A percentile compares a stretch with the other conserved stretches of the same genome.
Conservation (phyloP, 2,329 filamentous ascomycete species). For the Colletotrichum magnum region DNA sequence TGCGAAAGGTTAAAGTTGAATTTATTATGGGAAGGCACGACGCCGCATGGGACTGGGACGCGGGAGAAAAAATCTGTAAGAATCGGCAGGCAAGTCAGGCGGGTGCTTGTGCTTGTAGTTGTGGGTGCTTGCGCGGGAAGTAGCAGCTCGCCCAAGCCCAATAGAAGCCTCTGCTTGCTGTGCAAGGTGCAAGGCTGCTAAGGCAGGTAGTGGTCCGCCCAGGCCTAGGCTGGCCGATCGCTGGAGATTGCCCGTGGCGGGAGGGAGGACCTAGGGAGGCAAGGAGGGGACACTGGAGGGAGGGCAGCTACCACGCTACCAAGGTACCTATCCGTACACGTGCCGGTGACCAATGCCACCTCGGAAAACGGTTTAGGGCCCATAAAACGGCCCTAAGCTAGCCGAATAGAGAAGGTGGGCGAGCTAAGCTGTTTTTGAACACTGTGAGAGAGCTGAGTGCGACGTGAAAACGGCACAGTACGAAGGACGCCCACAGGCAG, state of each 20-base stretch:
- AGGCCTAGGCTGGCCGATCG: slow-evolving; percentile 20
- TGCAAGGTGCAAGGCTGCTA: slow-evolving; percentile 2
- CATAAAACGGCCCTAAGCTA: slow-evolving; percentile 8
- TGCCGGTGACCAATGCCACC: slow-evolving; percentile 16
- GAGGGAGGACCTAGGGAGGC: neutral
- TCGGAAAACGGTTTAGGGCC: slow-evolving; percentile 8
- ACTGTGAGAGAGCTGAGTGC: neutral
- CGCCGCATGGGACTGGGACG: slow-evolving; percentile 13
- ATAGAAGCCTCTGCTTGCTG: too few species aligned
- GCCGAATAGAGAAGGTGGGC: neutral
- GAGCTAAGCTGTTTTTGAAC: neutral
- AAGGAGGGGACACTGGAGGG: too few species aligned
- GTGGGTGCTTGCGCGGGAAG: neutral
- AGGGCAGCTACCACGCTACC: too few species aligned
- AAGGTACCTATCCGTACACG: too few species aligned
- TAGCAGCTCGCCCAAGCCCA: neutral
- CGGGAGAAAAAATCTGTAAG: slow-evolving; percentile 5
- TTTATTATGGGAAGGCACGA: slow-evolving; percentile 10
- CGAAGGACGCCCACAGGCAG: too few species aligned
- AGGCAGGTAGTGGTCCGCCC: too few species aligned
- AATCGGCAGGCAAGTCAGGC: slow-evolving; percentile 11
- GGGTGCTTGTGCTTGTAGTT: too few species aligned
- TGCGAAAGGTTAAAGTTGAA: slow-evolving; percentile 14
- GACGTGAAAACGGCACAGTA: neutral
- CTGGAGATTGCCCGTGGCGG: slow-evolving; percentile 3